Base-by-base conservation (phyloP, 2,329 filamentous ascomycete species). In the Ophiostoma australiae region DNA sequence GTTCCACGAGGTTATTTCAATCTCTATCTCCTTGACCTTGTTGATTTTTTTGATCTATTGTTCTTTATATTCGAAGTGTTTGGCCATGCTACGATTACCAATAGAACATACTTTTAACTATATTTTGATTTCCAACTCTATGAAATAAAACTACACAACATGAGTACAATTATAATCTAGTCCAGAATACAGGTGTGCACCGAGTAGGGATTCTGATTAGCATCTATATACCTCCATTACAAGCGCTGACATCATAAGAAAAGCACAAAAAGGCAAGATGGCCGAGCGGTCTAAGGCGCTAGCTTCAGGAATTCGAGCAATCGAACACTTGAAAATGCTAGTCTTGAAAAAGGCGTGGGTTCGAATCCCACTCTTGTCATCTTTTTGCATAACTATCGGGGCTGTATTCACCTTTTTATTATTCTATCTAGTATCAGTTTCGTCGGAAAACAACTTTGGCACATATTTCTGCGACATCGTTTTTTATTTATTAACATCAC, bases 231-330 rank as follows among this genome's bases (percentile, higher is more conserved):
- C 2, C 27, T 17, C 20, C 11, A 8, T 23, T n/a, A 20, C 10
- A 10, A 35, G 58, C 20, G 23, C 3, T 6, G 7, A 23, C 20
- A 66, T 15, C 63, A 66, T 2, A 58, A 58, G 52, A 23, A 58
- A 23, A 20, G 17, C 37, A 11, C 17, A 66, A 31, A 15, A 11
- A 67, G 66, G 66, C 66, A 67, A 67, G 66, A 67, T 67, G 66
- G 66, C 66, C 66, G 66, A 67, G 66, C 66, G 66, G 66, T 67
- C 66, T 67, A 67, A 67, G 66, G 66, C 66, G 66, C 66, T 67
- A 67, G 66, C 66, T 67, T 67, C 66, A 67, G 66, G 66, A 67
- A 67, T 44, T 66, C 63, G 33, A 23, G 35, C 8, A 66, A 33
- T 33, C 31, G 35, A 37, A 27, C 58, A 65, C 63, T 66, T 39